These are phyloP conservation scores for Conticribra weissflogii DNA, from an alignment of 108 stramenopile genomes.

Conservation along the genomic window DNA sequence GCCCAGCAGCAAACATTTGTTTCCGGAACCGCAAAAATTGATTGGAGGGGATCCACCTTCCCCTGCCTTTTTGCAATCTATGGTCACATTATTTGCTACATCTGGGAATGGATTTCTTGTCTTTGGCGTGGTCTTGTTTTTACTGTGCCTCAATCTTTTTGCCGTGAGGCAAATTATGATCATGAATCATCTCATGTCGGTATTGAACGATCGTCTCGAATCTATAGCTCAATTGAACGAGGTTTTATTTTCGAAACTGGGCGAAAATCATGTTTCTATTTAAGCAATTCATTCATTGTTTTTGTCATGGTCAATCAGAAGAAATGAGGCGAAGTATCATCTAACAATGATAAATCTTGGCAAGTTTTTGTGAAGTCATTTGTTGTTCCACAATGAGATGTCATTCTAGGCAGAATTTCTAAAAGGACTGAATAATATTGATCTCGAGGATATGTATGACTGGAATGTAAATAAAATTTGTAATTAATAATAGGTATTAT, in stretches of 20 bases:
- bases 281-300: neutral
- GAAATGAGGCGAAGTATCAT: too few species aligned
- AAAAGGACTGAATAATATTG: too few species aligned
- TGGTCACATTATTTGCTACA: slow-evolving; percentile 3
- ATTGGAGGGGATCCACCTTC: neutral
- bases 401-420: too few species aligned
- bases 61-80: neutral
- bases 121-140: slow-evolving; percentile 1
- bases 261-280: neutral
- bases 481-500: too few species aligned
- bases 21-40: neutral
- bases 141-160: slow-evolving; percentile 22
- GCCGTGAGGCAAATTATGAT: slow-evolving; percentile 13
- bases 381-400: too few species aligned
- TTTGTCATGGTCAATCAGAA: too few species aligned
- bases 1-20: neutral
- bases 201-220: slow-evolving; percentile 17
- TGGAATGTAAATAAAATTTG: too few species aligned
- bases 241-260: slow-evolving; percentile 2
- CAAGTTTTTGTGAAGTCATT: too few species aligned
- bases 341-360: too few species aligned
- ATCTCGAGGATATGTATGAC: too few species aligned
- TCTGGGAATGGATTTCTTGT: neutral
- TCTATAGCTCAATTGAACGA: slow-evolving; percentile 9
- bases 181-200: slow-evolving; percentile 19